These are phyloP conservation scores for Sclerotinia nivalis DNA, from an alignment of 2,329 filamentous ascomycete genomes.

Conservation along the genomic window DNA sequence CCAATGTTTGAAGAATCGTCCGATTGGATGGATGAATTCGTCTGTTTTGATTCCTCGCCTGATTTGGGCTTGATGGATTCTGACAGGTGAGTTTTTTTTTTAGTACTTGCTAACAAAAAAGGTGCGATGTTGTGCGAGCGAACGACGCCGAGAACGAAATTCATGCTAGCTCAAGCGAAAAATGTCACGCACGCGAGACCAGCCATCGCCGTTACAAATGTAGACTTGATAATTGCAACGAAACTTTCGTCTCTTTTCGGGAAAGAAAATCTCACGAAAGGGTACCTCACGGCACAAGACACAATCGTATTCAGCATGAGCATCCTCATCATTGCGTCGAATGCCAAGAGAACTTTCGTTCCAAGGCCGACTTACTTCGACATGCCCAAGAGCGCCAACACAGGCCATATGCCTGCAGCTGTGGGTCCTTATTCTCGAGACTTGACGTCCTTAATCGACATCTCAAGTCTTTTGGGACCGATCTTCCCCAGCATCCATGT, in stretches of 20 bases:
- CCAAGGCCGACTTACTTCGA: conserved; percentile 26
- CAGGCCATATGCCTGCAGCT: conserved; percentile 31
- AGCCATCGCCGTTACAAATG: neutral
- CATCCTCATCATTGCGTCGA: conserved; percentile 26
- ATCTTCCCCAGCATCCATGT: conserved; percentile 37
- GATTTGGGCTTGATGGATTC: conserved; percentile 23
- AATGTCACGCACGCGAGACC: neutral
- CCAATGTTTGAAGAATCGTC: neutral
- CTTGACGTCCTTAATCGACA: conserved; percentile 39
- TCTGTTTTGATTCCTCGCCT: neutral
- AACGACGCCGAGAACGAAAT: no score
- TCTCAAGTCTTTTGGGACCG: conserved; percentile 29
- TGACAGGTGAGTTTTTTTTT: conserved; percentile 34
- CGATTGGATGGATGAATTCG: conserved; percentile 3
- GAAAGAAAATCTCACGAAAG: conserved; percentile 26
- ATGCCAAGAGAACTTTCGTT: conserved; percentile 18
- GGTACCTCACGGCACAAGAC: conserved; percentile 19
- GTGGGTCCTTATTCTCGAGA: conserved; percentile 37
- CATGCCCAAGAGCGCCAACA: conserved; percentile 28
- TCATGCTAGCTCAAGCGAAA: no score
- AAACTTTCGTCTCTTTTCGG: conserved; percentile 13
- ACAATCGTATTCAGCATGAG: conserved; percentile 11
- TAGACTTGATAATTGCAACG: conserved; percentile 7
- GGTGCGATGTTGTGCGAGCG: conserved; percentile 17
- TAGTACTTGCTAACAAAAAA: conserved; percentile 35